These are phyloP conservation scores for Pelargonium nanum DNA, from an alignment of 345 rosid species.

Conservation along the genomic window DNA sequence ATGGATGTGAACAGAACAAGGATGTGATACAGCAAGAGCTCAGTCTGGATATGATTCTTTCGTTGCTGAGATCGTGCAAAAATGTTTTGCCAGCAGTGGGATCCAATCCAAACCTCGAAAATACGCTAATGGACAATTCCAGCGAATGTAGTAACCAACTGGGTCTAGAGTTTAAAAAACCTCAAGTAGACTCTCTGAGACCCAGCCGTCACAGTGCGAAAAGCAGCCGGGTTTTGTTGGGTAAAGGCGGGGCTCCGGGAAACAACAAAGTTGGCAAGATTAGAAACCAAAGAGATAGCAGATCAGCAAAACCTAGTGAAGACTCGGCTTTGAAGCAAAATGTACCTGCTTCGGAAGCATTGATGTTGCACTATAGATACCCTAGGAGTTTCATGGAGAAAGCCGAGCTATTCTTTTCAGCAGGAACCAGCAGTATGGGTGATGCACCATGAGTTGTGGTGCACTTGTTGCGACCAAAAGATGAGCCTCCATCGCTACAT, in stretches of 20 bases:
- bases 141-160: constrained; percentile 28
- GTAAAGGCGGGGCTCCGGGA: constrained; percentile 26
- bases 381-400: constrained; percentile 45
- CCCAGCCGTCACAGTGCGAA: constrained; percentile 27
- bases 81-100: constrained; percentile 19
- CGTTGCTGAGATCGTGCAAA: constrained; percentile 58
- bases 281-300: constrained; percentile 45
- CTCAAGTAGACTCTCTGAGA: constrained; percentile 28
- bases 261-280: constrained; percentile 34
- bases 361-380: constrained; percentile 46
- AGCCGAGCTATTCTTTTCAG: constrained; percentile 57
- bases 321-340: constrained; percentile 27
- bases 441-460: constrained; percentile 9
- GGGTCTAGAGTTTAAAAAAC: constrained; percentile 28
- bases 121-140: constrained; percentile 24
- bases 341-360: constrained; percentile 22
- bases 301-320: constrained; percentile 36
- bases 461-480: not conserved
- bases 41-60: constrained; percentile 57
- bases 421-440: constrained; percentile 8
- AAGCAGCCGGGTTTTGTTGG: constrained; percentile 19
- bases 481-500: no score
- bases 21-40: constrained; percentile 59
- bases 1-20: constrained; percentile 59
- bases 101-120: constrained; percentile 20